These are phyloP conservation scores for Cladophialophora chaetospira DNA, from an alignment of 2,329 filamentous ascomycete genomes.

Conservation along the genomic window DNA sequence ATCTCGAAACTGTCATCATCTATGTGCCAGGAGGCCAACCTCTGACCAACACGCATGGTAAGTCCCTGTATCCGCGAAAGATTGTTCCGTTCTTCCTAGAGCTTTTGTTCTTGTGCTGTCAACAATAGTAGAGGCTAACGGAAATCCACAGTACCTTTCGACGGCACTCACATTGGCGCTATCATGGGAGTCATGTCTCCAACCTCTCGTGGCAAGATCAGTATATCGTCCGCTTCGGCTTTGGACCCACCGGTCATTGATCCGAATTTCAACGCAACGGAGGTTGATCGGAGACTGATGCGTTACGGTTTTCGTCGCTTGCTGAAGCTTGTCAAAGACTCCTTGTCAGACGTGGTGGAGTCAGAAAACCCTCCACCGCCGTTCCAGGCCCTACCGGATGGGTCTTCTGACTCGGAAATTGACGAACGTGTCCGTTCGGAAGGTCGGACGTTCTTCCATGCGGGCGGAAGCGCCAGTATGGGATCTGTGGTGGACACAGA, in stretches of 20 bases:
- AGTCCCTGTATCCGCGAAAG: too few relatives aligned
- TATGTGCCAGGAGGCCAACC: constrained; percentile 33
- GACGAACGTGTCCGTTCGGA: constrained; percentile 26
- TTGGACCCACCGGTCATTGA: constrained; percentile 33
- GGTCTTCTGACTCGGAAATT: constrained; percentile 31
- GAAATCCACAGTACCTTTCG: too few relatives aligned
- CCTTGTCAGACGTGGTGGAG: constrained; percentile 25
- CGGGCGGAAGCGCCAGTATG: constrained; percentile 41
- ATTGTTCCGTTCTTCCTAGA: too few relatives aligned
- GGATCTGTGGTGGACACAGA: constrained; percentile 40
- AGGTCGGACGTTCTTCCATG: constrained; percentile 40
- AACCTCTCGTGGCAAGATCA: constrained; percentile 33
- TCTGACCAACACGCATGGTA: constrained; percentile 14
- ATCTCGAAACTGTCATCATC: constrained; percentile 32
- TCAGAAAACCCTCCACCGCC: constrained; percentile 27
- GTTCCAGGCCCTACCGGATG: constrained; percentile 9
- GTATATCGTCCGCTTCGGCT: constrained; percentile 11
- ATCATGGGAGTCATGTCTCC: constrained; percentile 25
- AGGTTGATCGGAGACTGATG: constrained; percentile 19
- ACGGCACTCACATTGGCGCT: constrained; percentile 34
- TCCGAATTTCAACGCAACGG: constrained; percentile 36
- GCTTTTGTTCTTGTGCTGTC: too few relatives aligned
- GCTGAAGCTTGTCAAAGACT: constrained; percentile 16
- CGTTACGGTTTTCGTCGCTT: constrained; percentile 31
- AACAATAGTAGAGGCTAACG: too few relatives aligned